A percentile compares a stretch with the other conserved stretches of the same genome.
These are phyloP conservation scores for Termitomyces sp. DNA, from an alignment of 768 basidiomycete genomes.

Conservation along the genomic window DNA sequence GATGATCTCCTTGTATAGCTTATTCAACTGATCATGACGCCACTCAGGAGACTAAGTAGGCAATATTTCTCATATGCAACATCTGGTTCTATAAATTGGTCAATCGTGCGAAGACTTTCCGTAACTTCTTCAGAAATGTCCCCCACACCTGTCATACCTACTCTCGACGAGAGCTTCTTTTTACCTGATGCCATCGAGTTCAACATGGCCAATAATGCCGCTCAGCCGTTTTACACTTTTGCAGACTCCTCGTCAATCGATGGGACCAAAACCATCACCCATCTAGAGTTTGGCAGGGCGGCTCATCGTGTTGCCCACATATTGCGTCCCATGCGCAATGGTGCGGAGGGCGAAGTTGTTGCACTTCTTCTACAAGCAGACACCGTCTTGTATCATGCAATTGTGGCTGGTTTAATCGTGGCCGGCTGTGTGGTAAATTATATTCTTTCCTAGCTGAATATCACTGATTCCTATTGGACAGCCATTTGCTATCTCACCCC, in stretches of 20 bases:
- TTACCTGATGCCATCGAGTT: constrained; percentile 10
- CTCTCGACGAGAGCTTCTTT: constrained; percentile 3
- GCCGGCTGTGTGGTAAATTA: constrained; percentile 29
- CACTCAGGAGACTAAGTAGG: background rate
- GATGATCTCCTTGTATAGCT: background rate
- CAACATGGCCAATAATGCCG: constrained; percentile 5
- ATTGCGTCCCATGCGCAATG: constrained; percentile 26
- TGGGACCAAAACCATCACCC: constrained; percentile 23
- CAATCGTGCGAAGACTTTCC: background rate
- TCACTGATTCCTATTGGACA: constrained; percentile 5
- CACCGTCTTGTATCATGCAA: constrained; percentile 34
- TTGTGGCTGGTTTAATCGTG: constrained; percentile 29
- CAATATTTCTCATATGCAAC: background rate
- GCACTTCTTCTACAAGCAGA: constrained; percentile 30
- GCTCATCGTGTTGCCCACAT: constrained; percentile 35
- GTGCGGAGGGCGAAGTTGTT: constrained; percentile 25
- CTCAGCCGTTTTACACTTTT: constrained; percentile 8
- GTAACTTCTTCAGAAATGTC: background rate
- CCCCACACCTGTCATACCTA: background rate
- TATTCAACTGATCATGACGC: too few species aligned
- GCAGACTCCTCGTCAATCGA: background rate
- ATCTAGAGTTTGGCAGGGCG: constrained; percentile 39
- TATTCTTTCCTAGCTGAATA: background rate
- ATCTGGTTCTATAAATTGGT: background rate
- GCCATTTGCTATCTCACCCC: constrained; percentile 37